These are phyloP conservation scores for Verticillium isaacii DNA, from an alignment of 2,329 filamentous ascomycete genomes.

Conservation along the genomic window DNA sequence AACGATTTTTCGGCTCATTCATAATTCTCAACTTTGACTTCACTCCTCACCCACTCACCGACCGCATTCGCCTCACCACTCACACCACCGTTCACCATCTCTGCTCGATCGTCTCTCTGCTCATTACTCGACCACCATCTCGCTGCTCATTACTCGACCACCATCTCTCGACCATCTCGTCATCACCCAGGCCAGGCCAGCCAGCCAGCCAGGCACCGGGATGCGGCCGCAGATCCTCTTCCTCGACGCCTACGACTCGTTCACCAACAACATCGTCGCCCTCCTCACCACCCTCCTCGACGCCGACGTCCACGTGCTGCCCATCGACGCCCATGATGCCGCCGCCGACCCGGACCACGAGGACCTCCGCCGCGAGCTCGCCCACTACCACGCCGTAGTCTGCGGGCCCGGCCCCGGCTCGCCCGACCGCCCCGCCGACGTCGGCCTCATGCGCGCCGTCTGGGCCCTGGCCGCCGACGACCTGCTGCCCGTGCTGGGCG, in stretches of 20 bases:
- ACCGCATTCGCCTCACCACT: no score
- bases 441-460: conserved; percentile 74
- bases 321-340: conserved; percentile 54
- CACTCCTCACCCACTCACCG: no score
- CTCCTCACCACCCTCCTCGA: conserved; percentile 67
- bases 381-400: conserved; percentile 75
- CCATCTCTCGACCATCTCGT: no score
- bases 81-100: no score
- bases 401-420: conserved; percentile 88
- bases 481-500: conserved; percentile 73
- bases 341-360: no score
- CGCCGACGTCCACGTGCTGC: conserved; percentile 65
- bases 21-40: no score
- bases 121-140: no score
- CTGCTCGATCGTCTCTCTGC: no score
- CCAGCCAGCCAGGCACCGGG: not conserved
- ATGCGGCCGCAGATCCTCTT: conserved; percentile 62
- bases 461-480: conserved; percentile 61
- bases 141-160: no score
- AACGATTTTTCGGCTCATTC: not conserved
- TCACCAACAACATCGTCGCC: conserved; percentile 89
- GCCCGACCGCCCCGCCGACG: conserved; percentile 65
- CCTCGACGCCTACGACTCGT: conserved; percentile 94
- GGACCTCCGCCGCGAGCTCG: conserved; percentile 45
- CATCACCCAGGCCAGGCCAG: no score